Evolutionary conservation across 441 rosid genomes (phyloP), one percentile per base, ranked within the genome.

Genomic region (Syzygium malaccense): DNA sequence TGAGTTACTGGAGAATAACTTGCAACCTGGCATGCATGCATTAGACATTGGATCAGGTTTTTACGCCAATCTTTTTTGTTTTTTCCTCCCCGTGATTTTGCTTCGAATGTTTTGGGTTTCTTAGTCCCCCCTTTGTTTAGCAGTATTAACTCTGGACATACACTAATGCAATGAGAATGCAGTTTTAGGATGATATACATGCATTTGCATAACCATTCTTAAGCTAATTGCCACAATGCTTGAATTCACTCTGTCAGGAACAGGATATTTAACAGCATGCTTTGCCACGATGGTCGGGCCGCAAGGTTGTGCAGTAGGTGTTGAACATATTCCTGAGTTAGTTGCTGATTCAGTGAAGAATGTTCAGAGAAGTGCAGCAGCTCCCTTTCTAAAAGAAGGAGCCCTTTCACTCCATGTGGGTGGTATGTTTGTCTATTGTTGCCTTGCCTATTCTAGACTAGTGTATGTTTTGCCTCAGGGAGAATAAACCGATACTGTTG

Each of bases 1-100:
- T 88, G 94, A 95, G 85, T 92, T 98, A 91, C 93, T 98, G 89
- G 96, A 95, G 92, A 91, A 94, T 53, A 87, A 96, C 93, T 90
- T 97, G 92, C 95, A 94, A 91, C 98, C 98, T 14, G 99, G 99
- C 88, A 95, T 96, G 99, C 98, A 64, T 64, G 98, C 94, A 83
- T 94, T 97, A 91, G 99, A 98, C 92, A 96, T 98, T 87, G 99
- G 99, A 89, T 98, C 99, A 84, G 99, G 99, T 98, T 56, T 87
- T 83, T 86, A 83, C 45, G 32, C 10, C 54, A 56, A 9, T 78
- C 84, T 78, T 37, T 37, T 25, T 78, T 17, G 49, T 33, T 78
- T 53, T n/a, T 25, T 75, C n/a, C 83, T 75, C n/a, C n/a, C 18
- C 53, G 1, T 75, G 49, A 37, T 58, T 33, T 25, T 86, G 86